Conservation (phyloP, 2,329 filamentous ascomycete species). For the Penicillium sp. region DNA sequence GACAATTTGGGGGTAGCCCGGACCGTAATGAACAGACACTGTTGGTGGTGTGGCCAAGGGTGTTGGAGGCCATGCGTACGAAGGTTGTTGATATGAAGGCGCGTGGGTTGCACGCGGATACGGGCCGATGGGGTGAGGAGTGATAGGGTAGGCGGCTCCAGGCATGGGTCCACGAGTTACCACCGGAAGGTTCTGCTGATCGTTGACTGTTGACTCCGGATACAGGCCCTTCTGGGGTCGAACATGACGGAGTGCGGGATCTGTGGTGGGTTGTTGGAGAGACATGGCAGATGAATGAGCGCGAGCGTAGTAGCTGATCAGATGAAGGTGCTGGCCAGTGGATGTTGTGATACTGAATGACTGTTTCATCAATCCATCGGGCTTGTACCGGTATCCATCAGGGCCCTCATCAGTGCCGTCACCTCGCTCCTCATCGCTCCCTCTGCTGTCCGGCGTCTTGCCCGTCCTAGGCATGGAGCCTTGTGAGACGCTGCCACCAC, state of each 20-base stretch:
- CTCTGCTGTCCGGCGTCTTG: conserved; percentile 78
- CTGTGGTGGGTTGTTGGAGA: conserved; percentile 77
- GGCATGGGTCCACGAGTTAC: conserved; percentile 73
- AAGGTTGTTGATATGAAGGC: conserved; percentile 37
- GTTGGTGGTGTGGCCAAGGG: conserved; percentile 46
- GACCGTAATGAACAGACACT: conserved; percentile 35
- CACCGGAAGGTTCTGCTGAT: conserved; percentile 75
- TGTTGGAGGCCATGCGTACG: conserved; percentile 48
- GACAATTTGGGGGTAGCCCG: conserved; percentile 39
- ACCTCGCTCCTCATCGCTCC: conserved; percentile 79
- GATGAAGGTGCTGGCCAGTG: conserved; percentile 83
- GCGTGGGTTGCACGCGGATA: conserved; percentile 50
- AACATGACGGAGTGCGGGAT: conserved; percentile 77
- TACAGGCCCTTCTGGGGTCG: conserved; percentile 92
- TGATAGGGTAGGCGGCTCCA: conserved; percentile 54
- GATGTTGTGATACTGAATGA: conserved; percentile 98
- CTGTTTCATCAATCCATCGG: conserved; percentile 97
- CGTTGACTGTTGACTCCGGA: conserved; percentile 90
- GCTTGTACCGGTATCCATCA: conserved; percentile 92
- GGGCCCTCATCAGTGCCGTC: conserved; percentile 68
- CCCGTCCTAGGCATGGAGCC: conserved; percentile 58
- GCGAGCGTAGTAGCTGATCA: conserved; percentile 95
- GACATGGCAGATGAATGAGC: conserved; percentile 71
- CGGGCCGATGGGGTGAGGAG: conserved; percentile 55
- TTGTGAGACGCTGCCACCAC: conserved; percentile 68